These are phyloP conservation scores for Candida ortonii DNA, from an alignment of 805 yeast species.

Conservation along the genomic window DNA sequence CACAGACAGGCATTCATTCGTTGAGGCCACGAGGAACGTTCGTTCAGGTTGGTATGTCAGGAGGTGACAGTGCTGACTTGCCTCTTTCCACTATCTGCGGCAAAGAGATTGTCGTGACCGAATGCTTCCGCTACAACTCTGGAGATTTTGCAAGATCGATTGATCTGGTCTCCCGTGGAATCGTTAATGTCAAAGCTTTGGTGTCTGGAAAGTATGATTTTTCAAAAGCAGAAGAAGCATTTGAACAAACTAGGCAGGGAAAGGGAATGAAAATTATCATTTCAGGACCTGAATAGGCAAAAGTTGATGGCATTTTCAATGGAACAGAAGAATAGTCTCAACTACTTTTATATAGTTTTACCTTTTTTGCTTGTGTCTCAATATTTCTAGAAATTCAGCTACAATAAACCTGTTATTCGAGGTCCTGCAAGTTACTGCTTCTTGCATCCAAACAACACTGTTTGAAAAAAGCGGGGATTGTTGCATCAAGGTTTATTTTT, in stretches of 20 bases:
- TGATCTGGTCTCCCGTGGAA: constrained; percentile 10
- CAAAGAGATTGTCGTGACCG: constrained; percentile 10
- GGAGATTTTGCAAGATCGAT: constrained; percentile 10
- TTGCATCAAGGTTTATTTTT: too few relatives aligned
- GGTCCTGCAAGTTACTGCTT: too few relatives aligned
- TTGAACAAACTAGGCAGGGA: constrained; percentile 10
- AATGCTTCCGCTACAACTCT: constrained; percentile 10
- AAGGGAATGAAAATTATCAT: constrained; percentile 12
- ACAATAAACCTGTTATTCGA: too few relatives aligned
- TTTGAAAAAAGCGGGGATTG: too few relatives aligned
- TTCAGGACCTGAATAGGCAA: constrained; percentile 8
- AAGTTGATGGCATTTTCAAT: too few relatives aligned
- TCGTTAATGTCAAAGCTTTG: constrained; percentile 9
- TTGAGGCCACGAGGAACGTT: constrained; percentile 25
- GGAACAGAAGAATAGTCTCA: too few relatives aligned
- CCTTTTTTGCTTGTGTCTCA: too few relatives aligned
- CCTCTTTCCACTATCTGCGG: constrained; percentile 12
- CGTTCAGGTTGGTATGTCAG: constrained; percentile 28
- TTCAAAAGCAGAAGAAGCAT: constrained; percentile 10
- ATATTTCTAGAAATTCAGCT: too few relatives aligned
- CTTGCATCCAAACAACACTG: too few relatives aligned
- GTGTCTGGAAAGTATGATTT: constrained; percentile 6
- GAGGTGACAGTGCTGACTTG: constrained; percentile 9
- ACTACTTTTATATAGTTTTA: too few relatives aligned
- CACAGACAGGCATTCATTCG: constrained; percentile 16